Conservation (phyloP, 208 protist species). For the Trypanosoma platydactyli region DNA sequence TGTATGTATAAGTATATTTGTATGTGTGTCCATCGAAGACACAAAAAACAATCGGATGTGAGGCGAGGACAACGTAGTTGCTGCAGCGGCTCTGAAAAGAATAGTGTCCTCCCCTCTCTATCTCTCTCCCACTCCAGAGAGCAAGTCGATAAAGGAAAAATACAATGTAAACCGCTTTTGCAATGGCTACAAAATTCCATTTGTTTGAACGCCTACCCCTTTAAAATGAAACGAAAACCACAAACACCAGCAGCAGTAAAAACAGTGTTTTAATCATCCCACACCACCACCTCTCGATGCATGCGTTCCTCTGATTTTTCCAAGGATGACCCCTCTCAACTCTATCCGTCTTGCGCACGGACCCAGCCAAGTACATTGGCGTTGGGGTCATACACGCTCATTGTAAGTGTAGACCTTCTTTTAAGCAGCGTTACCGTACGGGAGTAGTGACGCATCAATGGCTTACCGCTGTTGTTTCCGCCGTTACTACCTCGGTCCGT, state of each 20-base stretch:
- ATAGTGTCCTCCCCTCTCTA: too few species aligned
- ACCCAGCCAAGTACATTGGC: constrained; percentile 24
- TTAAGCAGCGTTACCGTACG: constrained; percentile 5
- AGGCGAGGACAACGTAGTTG: too few species aligned
- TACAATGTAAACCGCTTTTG: too few species aligned
- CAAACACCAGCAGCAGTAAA: too few species aligned
- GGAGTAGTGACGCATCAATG: neutral
- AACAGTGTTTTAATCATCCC: neutral
- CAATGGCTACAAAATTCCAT: too few species aligned
- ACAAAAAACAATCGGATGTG: neutral
- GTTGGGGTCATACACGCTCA: constrained; percentile 7
- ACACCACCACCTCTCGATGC: neutral
- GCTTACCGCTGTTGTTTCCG: neutral
- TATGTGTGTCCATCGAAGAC: neutral
- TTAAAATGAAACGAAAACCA: too few species aligned
- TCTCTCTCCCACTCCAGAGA: too few species aligned
- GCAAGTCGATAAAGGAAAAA: too few species aligned
- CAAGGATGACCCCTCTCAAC: too few species aligned
- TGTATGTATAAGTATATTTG: neutral
- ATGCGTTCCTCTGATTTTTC: constrained; percentile 1
- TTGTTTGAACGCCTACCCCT: too few species aligned
- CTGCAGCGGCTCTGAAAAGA: too few species aligned
- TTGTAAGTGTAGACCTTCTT: neutral
- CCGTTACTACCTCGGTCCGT: neutral
- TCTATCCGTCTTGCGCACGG: constrained; percentile 1